These are phyloP conservation scores for Physcomitrellopsis africana DNA, from an alignment of 225 moss, liverwort and hornwort species.

Conservation along the genomic window DNA sequence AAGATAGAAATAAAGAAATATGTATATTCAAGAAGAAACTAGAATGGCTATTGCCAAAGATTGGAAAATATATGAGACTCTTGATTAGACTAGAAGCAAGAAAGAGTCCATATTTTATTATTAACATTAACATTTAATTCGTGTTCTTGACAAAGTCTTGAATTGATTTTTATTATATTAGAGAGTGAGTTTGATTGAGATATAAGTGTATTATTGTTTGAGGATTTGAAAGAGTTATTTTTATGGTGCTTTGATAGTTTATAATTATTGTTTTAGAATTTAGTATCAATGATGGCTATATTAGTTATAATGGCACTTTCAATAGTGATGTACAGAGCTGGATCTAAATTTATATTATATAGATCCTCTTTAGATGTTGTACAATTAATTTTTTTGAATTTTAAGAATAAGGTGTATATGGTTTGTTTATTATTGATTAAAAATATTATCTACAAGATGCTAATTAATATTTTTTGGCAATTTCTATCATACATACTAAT, in stretches of 20 bases:
- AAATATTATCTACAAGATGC: not conserved
- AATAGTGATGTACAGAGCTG: constrained; percentile 41
- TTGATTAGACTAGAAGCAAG: too few species aligned
- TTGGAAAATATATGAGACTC: too few species aligned
- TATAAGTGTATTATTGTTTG: not conserved
- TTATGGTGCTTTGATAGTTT: constrained; percentile 30
- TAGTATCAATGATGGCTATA: constrained; percentile 21
- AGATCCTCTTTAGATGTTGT: constrained; percentile 80
- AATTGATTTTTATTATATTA: too few species aligned
- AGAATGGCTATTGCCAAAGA: too few species aligned
- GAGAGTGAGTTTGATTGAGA: not conserved
- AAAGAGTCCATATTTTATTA: too few species aligned
- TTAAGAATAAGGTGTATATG: constrained; percentile 75
- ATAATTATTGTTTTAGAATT: not conserved
- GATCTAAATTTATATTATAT: constrained; percentile 63
- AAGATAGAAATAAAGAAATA: too few species aligned
- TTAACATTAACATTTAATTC: too few species aligned
- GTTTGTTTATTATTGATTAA: not conserved
- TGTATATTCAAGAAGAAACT: too few species aligned
- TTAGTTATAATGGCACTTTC: constrained; percentile 43
- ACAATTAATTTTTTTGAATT: constrained; percentile 82
- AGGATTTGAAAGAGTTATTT: constrained; percentile 13
- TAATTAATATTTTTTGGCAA: too few species aligned
- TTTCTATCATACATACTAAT: too few species aligned
- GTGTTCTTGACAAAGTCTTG: too few species aligned